Percentiles rank a stretch among this genome's conserved stretches.
Evolutionary conservation across 1,284 basidiomycete genomes (phyloP).

Genomic region (Trichosporon coremiiforme): DNA sequence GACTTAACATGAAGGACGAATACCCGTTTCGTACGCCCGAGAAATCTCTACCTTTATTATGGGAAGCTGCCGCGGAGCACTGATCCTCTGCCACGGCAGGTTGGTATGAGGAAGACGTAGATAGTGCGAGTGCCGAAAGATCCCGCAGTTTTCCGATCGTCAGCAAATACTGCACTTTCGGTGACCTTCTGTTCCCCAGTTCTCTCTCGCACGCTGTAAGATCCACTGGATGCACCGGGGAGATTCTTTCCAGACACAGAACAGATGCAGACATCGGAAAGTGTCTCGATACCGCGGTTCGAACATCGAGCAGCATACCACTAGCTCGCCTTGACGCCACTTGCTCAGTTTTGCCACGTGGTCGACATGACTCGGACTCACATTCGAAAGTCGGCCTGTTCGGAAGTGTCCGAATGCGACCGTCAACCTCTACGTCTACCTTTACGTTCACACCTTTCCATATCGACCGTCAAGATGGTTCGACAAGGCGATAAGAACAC

Average conservation of each 20-base stretch:
- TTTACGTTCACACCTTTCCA: background rate
- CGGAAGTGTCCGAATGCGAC: constrained; percentile 14
- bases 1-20: no score
- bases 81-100: background rate
- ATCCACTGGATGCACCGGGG: no score
- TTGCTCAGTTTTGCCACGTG: constrained; percentile 10
- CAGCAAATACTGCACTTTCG: background rate
- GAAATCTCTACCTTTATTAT: no score
- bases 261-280: no score
- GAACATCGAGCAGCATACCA: background rate
- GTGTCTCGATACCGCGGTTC: background rate
- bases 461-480: background rate
- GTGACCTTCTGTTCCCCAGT: background rate
- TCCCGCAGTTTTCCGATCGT: background rate
- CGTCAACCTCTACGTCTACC: background rate
- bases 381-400: constrained; percentile 10
- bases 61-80: background rate
- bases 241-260: no score
- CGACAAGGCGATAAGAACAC: constrained; percentile 5
- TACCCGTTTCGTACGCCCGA: no score
- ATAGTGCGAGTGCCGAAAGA: background rate
- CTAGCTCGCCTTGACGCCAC: background rate
- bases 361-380: constrained; percentile 17
- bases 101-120: background rate
- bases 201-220: background rate